Evolutionary conservation across 2,329 filamentous ascomycete species (phyloP), one percentile per base, ranked within the genome.

Genomic region (Nigrospora sphaerica): DNA sequence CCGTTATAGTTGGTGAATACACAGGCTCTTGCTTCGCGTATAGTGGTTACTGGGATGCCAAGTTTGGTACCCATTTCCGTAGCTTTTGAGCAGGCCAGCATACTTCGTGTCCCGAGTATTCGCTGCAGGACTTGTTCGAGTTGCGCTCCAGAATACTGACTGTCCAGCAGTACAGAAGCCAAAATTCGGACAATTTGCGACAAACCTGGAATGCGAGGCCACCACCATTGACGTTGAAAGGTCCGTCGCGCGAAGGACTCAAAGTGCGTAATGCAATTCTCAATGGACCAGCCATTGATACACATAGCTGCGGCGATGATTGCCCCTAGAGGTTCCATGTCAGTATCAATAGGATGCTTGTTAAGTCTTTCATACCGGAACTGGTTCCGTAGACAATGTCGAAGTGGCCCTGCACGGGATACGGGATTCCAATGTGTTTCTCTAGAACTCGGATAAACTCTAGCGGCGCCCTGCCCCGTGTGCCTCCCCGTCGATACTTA

Each of bases 401-500:
- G 45, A 60, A 60, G 38, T 56, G 37, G n/a, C 56, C 46, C 36
- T 60, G 52, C 32, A 62, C 36, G 13, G 46, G 47, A 46, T 47
- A 54, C 17, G 23, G 35, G 13, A 52, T 41, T 28, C 48, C 47
- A 18, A 60, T 44, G 4, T 43, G 46, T 11, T 56, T 41, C 45
- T 57, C 45, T 12, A 62, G 18, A 19, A 50, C 42, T 19, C 51
- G 35, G 12, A 62, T 43, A 34, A 57, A 53, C 32, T 43, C 43
- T 18, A 62, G 42, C 13, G 54, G 49, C 4, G 59, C 43, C n/a
- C 62, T 53, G 12, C 53, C 57, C 19, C 52, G 48, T 4, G 49
- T 55, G 33, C 59, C 54, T 31, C 64, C 63, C 63, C 63, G 54
- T 70, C 64, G 47, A 70, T 55, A 46, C 58, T 58, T 10, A 69